phyloP scores from a whole-genome alignment of 2,329 filamentous ascomycete genomes.

The Microsporum ferrugineum region DNA sequence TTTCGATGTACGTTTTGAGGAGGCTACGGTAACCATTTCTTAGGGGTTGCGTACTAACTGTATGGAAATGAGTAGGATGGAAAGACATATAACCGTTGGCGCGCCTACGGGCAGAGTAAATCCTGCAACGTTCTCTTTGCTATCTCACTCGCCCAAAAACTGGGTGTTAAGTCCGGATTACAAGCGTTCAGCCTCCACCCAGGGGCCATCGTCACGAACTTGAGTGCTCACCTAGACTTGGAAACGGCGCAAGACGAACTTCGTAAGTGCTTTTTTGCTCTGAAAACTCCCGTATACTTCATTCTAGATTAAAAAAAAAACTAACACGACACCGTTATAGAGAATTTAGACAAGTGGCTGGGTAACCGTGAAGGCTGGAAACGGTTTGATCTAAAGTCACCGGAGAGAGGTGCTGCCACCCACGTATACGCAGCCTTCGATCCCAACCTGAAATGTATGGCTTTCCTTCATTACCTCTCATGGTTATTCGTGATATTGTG shows the following conservation, averaged over 20 bases:
- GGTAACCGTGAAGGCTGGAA: background rate
- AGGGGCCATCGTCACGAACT: conserved; percentile 15
- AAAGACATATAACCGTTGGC: conserved; percentile 26
- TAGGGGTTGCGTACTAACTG: background rate
- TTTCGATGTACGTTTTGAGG: conserved; percentile 27
- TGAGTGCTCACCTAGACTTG: conserved; percentile 16
- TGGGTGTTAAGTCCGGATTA: conserved; percentile 2
- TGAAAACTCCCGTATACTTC: background rate
- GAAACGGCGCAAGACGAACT: conserved; percentile 12
- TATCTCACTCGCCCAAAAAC: conserved; percentile 8
- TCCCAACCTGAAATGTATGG: conserved; percentile 13
- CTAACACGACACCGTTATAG: background rate
- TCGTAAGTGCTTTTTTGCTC: conserved; percentile 11
- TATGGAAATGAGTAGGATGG: conserved; percentile 14
- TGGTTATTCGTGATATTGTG: background rate
- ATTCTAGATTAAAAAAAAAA: no score
- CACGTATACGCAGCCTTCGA: conserved; percentile 27
- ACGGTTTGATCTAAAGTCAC: background rate
- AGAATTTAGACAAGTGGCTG: background rate
- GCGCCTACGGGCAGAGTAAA: conserved; percentile 41
- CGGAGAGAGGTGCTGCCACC: conserved; percentile 19
- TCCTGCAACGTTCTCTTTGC: conserved; percentile 41
- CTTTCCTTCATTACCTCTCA: background rate
- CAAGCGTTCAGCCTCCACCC: conserved; percentile 10
- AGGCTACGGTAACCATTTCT: conserved; percentile 9